These are phyloP conservation scores for Thielaviopsis musarum DNA, from an alignment of 2,329 filamentous ascomycete genomes.

Conservation along the genomic window DNA sequence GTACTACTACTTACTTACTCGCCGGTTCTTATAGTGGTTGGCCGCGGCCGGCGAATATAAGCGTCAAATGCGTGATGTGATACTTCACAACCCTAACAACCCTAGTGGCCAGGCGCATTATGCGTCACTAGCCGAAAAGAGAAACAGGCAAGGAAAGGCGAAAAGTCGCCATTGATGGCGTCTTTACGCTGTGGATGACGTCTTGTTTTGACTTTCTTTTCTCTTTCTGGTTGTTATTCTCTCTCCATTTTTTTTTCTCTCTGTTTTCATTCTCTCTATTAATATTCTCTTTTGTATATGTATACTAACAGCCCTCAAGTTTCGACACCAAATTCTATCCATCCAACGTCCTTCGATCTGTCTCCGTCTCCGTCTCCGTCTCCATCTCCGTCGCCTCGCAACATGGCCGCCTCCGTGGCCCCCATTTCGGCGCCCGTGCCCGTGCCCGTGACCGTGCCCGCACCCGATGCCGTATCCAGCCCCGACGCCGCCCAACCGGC, in stretches of 20 bases:
- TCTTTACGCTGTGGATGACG: too few relatives aligned
- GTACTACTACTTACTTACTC: background rate
- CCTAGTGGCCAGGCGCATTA: background rate
- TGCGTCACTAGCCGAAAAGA: background rate
- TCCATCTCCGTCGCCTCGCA: background rate
- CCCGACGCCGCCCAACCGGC: slow-evolving; percentile 15
- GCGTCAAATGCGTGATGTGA: background rate
- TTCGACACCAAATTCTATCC: too few relatives aligned
- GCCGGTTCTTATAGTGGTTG: background rate
- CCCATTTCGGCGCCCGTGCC: background rate
- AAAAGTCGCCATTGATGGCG: background rate
- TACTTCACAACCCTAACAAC: background rate
- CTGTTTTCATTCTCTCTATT: too few relatives aligned
- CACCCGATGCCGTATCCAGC: slow-evolving; percentile 1
- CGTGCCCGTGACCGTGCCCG: background rate
- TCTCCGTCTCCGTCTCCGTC: too few relatives aligned
- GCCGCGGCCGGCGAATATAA: background rate
- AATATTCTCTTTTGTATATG: too few relatives aligned
- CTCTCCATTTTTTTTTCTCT: too few relatives aligned
- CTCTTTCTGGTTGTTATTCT: too few relatives aligned
- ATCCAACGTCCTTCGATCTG: too few relatives aligned
- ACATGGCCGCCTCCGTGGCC: background rate
- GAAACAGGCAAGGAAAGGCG: background rate
- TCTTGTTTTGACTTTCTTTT: too few relatives aligned
- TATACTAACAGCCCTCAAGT: too few relatives aligned